Percentiles rank a stretch among this genome's conserved stretches.
Conservation (phyloP, 1,284 basidiomycete species). For the Cutaneotrichosporon sp. region DNA sequence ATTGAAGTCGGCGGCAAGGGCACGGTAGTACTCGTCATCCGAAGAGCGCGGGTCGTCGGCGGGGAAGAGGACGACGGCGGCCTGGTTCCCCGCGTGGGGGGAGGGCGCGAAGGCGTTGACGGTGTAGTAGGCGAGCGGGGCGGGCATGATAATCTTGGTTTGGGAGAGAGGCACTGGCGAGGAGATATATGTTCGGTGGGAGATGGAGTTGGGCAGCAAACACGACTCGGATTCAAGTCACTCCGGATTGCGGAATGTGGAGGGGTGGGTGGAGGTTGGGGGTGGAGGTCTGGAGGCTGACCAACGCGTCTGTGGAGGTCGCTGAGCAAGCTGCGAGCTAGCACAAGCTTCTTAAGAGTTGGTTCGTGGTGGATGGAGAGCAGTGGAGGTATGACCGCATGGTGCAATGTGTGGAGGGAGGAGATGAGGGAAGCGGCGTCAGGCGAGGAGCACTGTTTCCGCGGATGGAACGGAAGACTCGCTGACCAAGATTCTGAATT, state of each 20-base stretch:
- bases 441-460: no score
- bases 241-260: neutral
- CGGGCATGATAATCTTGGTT: neutral
- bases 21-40: constrained; percentile 34
- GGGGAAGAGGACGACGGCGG: constrained; percentile 40
- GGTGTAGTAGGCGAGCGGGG: constrained; percentile 14
- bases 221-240: no score
- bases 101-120: constrained; percentile 43
- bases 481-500: no score
- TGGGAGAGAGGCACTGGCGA: neutral
- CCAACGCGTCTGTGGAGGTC: neutral
- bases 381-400: no score
- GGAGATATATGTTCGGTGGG: neutral
- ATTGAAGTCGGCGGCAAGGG: constrained; percentile 40
- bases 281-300: neutral
- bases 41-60: constrained; percentile 26
- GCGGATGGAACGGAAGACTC: no score
- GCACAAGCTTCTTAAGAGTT: no score
- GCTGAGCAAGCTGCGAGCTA: no score
- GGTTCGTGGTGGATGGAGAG: no score
- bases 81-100: constrained; percentile 45
- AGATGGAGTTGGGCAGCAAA: neutral
- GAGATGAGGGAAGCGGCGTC: no score
- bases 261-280: neutral
- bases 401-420: no score